Percentiles rank a stretch among this genome's conserved stretches.
These are phyloP conservation scores for Geosmithia putterillii DNA, from an alignment of 2,329 filamentous ascomycete genomes.

Conservation along the genomic window DNA sequence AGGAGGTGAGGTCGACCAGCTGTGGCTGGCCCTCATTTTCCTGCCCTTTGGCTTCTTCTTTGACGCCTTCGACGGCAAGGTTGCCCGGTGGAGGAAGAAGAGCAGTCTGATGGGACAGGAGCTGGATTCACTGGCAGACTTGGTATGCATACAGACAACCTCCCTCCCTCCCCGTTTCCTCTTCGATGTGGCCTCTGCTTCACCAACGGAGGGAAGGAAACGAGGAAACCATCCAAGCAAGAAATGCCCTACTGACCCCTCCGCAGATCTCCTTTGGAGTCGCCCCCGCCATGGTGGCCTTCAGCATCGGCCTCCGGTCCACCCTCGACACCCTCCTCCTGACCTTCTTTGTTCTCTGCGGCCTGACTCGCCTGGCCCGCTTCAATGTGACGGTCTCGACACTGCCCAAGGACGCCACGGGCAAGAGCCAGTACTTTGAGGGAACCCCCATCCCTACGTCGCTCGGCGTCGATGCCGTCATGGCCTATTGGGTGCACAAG, in stretches of 20 bases:
- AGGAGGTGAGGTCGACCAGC: constrained; percentile 35
- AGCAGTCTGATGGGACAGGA: constrained; percentile 97
- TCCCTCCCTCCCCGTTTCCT: background rate
- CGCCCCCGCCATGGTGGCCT: constrained; percentile 75
- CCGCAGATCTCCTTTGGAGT: constrained; percentile 86
- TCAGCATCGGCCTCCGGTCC: constrained; percentile 80
- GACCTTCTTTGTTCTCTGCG: constrained; percentile 86
- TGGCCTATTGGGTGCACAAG: constrained; percentile 80
- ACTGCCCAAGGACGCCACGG: constrained; percentile 81
- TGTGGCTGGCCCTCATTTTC: constrained; percentile 75
- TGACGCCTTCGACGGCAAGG: constrained; percentile 95
- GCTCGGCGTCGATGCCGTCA: constrained; percentile 64
- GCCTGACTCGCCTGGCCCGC: constrained; percentile 81
- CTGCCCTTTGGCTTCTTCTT: constrained; percentile 93
- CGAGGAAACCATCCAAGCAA: no score
- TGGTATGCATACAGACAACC: constrained; percentile 63
- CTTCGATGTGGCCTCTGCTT: background rate
- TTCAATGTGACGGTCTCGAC: constrained; percentile 93
- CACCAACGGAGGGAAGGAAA: background rate
- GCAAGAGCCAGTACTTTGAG: constrained; percentile 93
- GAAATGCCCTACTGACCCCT: no score
- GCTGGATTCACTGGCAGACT: constrained; percentile 84
- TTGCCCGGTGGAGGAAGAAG: constrained; percentile 93
- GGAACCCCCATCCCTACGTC: constrained; percentile 93
- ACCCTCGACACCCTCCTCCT: constrained; percentile 68